Evolutionary conservation across 2,329 filamentous ascomycete genomes (phyloP).

Genomic region (Hypoxylon rubiginosum): DNA sequence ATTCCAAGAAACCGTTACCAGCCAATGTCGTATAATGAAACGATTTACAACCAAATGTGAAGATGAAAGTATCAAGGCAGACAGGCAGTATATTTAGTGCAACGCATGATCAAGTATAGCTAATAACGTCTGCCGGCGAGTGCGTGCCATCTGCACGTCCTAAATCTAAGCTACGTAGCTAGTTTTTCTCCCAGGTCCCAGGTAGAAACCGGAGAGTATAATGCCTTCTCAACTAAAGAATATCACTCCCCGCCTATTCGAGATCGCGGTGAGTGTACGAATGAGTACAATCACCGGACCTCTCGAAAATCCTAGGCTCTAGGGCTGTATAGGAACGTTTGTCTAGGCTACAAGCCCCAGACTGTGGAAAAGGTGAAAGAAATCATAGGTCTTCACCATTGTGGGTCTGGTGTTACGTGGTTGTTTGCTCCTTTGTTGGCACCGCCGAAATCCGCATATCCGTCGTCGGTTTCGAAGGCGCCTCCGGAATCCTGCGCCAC

Average conservation of each 20-base stretch:
- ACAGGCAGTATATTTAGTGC: too few relatives aligned
- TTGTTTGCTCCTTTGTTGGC: neutral
- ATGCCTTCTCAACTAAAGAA: neutral
- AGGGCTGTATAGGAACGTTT: neutral
- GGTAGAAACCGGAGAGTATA: neutral
- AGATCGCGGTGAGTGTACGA: neutral
- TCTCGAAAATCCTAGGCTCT: neutral
- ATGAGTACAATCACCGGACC: neutral
- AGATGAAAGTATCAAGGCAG: too few relatives aligned
- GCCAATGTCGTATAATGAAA: too few relatives aligned
- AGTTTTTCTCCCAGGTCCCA: neutral
- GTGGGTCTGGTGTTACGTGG: neutral
- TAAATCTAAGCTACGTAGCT: neutral
- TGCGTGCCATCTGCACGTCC: neutral
- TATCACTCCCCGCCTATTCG: neutral
- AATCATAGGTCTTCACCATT: slow-evolving; percentile 26
- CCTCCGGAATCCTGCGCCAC: slow-evolving; percentile 47
- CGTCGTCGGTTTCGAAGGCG: slow-evolving; percentile 40
- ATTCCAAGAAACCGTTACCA: too few relatives aligned
- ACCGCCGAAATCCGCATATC: slow-evolving; percentile 3
- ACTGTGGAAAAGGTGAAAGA: neutral
- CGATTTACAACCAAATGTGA: too few relatives aligned
- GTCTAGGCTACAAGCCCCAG: neutral
- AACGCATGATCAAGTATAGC: too few relatives aligned
- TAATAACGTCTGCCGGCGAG: too few relatives aligned